These are phyloP conservation scores for Bretziella fagacearum DNA, from an alignment of 2,329 filamentous ascomycete species.

Conservation along the genomic window DNA sequence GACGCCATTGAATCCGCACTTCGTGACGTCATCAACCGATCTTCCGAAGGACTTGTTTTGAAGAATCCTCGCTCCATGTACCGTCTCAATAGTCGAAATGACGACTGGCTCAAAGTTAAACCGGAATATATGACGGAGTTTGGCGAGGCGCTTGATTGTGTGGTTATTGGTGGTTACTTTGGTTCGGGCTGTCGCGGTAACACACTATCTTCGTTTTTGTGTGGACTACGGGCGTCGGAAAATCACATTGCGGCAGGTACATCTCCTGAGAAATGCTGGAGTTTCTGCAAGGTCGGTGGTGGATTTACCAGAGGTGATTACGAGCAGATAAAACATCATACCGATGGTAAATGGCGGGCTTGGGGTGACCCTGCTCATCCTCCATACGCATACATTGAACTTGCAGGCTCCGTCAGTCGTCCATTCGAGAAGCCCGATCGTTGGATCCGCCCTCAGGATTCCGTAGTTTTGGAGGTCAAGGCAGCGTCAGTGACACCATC, in stretches of 20 bases:
- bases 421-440: slow-evolving; percentile 71
- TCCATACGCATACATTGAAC: slow-evolving; percentile 60
- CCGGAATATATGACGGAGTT: slow-evolving; percentile 97
- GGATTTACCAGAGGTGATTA: slow-evolving; percentile 79
- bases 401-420: slow-evolving; percentile 48
- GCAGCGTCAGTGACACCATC: slow-evolving; percentile 61
- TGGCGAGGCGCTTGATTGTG: slow-evolving; percentile 78
- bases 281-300: slow-evolving; percentile 98
- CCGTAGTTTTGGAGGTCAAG: slow-evolving; percentile 75
- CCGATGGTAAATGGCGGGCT: slow-evolving; percentile 73
- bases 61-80: slow-evolving; percentile 88
- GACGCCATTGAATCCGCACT: slow-evolving; percentile 65
- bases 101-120: slow-evolving; percentile 98
- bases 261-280: slow-evolving; percentile 61
- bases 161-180: slow-evolving; percentile 85
- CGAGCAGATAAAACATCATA: slow-evolving; percentile 61
- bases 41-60: slow-evolving; percentile 77
- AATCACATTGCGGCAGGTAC: slow-evolving; percentile 42
- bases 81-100: slow-evolving; percentile 71
- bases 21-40: slow-evolving; percentile 67
- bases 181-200: slow-evolving; percentile 77
- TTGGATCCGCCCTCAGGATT: slow-evolving; percentile 84
- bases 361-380: slow-evolving; percentile 63
- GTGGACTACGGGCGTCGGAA: slow-evolving; percentile 62
- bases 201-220: slow-evolving; percentile 70